A percentile compares a stretch with the other conserved stretches of the same genome.
Conservation (phyloP, 1,284 basidiomycete species). For the Ustilago bromivora region DNA sequence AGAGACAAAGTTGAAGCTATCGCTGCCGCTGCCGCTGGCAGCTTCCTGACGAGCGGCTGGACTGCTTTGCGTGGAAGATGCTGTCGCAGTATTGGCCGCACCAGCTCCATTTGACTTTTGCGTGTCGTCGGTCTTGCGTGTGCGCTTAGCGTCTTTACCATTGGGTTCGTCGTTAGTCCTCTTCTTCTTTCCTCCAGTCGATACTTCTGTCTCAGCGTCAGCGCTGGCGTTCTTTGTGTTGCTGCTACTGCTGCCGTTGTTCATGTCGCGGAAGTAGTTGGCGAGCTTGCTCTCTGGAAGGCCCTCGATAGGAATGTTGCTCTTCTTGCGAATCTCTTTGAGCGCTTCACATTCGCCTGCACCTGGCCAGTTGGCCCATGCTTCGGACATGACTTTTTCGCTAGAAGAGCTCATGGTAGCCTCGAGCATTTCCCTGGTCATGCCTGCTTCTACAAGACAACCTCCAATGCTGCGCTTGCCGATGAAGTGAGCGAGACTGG, state of each 20-base stretch:
- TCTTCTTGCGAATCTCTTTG: slow-evolving; percentile 56
- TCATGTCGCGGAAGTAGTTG: slow-evolving; percentile 26
- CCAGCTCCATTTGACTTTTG: neutral
- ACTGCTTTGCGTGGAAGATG: slow-evolving; percentile 20
- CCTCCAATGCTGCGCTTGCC: slow-evolving; percentile 56
- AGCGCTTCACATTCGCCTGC: slow-evolving; percentile 58
- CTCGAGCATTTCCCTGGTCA: slow-evolving; percentile 51
- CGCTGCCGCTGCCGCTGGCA: neutral
- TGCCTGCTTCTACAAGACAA: slow-evolving; percentile 47
- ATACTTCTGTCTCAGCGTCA: neutral
- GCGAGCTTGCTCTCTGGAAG: slow-evolving; percentile 56
- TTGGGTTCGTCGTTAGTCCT: slow-evolving; percentile 20
- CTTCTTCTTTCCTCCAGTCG: slow-evolving; percentile 31
- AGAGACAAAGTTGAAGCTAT: neutral
- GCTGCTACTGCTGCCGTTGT: slow-evolving; percentile 3
- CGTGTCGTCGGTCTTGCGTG: slow-evolving; percentile 29
- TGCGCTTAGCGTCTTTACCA: slow-evolving; percentile 30
- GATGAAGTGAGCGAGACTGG: slow-evolving; percentile 56
- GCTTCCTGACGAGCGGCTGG: slow-evolving; percentile 5
- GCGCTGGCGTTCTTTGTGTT: neutral
- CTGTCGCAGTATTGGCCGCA: slow-evolving; percentile 7
- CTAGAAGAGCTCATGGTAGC: slow-evolving; percentile 43
- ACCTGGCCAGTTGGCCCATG: slow-evolving; percentile 62
- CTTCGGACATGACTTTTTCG: slow-evolving; percentile 62
- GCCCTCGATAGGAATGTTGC: slow-evolving; percentile 61